Conservation (phyloP, 75 land plant genomes). For the Sequoiadendron giganteum region DNA sequence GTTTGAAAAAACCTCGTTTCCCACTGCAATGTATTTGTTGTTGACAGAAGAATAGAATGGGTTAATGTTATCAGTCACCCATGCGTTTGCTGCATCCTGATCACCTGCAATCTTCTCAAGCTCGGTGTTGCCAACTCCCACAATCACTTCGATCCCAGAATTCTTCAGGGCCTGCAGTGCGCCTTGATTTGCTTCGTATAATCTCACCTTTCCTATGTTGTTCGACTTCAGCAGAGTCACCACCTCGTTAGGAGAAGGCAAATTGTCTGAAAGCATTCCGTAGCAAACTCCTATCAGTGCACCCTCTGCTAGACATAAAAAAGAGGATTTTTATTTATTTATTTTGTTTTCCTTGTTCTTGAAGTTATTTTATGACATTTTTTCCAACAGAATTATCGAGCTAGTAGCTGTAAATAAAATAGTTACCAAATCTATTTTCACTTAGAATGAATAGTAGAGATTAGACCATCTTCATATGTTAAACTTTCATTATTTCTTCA, state of each 20-base stretch:
- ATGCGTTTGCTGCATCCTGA: slow-evolving; percentile 24
- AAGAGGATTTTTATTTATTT: no score
- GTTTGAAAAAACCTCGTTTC: slow-evolving; percentile 28
- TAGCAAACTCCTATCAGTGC: slow-evolving; percentile 32
- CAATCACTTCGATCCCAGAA: slow-evolving; percentile 12
- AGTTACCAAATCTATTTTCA: no score
- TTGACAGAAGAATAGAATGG: slow-evolving; percentile 19
- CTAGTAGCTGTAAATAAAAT: no score
- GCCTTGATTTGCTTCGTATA: slow-evolving; percentile 13
- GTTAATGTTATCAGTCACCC: slow-evolving; percentile 30
- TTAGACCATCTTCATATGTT: no score
- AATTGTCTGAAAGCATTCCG: slow-evolving; percentile 17
- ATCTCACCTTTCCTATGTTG: slow-evolving; percentile 13
- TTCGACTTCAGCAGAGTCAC: slow-evolving; percentile 13
- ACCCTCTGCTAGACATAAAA: slow-evolving; percentile 8
- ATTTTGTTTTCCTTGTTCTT: no score
- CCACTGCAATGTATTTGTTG: slow-evolving; percentile 21
- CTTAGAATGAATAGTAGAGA: no score
- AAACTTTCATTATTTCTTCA: no score
- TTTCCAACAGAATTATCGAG: no score
- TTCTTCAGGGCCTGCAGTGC: slow-evolving; percentile 26
- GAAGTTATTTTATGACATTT: no score
- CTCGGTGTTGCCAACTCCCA: neutral
- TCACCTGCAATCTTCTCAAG: slow-evolving; percentile 20
- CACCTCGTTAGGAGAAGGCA: slow-evolving; percentile 22